Evolutionary conservation across 1,284 basidiomycete genomes (phyloP).

Genomic region (Cutaneotrichosporon mucoides): DNA sequence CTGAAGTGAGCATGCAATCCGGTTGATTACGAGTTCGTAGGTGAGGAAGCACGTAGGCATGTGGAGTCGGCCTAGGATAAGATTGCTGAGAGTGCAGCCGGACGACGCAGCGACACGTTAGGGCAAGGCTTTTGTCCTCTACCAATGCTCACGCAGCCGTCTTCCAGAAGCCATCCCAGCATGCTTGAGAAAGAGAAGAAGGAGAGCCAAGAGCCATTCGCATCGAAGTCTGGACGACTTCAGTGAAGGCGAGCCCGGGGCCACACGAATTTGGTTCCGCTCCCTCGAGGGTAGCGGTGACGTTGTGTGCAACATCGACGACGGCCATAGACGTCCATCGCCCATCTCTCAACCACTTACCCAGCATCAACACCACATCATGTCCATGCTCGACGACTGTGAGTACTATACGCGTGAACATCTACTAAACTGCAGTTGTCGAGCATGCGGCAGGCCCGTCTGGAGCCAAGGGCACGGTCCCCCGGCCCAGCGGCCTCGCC

Average conservation of each 20-base stretch:
- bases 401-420: conserved; percentile 40
- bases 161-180: no score
- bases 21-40: no score
- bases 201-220: no score
- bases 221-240: no score
- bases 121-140: no score
- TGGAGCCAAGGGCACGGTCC: background rate
- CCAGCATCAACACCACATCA: background rate
- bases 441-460: conserved; percentile 66
- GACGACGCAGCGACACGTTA: no score
- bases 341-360: background rate
- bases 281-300: background rate
- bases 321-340: background rate
- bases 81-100: no score
- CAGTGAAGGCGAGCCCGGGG: background rate
- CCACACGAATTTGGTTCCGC: background rate
- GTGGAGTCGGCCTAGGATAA: no score
- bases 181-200: no score
- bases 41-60: no score
- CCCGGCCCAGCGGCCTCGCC: conserved; percentile 51
- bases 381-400: conserved; percentile 66
- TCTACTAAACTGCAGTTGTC: conserved; percentile 58
- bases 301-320: background rate
- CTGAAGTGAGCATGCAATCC: no score
- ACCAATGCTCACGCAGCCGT: no score